A percentile compares a stretch with the other conserved stretches of the same genome.
Conservation (phyloP, 169 alveolate genomes). For the Plasmodium relictum region DNA sequence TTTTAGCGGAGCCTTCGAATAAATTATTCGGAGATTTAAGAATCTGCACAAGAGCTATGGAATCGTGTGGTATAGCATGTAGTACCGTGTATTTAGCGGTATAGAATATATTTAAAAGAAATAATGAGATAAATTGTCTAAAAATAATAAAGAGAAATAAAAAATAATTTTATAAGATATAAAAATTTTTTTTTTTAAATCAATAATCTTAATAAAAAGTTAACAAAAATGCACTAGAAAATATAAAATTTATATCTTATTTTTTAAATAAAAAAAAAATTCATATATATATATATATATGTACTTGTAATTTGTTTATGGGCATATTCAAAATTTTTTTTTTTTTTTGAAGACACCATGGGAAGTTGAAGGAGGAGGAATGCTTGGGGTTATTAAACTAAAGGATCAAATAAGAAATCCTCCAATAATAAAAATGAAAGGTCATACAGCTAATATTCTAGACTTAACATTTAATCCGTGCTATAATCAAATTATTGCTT, state of each 20-base stretch:
- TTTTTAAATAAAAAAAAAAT: no score
- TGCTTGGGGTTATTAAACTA: slow-evolving; percentile 78
- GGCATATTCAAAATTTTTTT: neutral
- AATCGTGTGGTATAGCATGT: slow-evolving; percentile 69
- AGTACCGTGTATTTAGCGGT: slow-evolving; percentile 70
- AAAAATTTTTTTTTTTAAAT: no score
- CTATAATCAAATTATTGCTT: slow-evolving; percentile 79
- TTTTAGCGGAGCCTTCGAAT: slow-evolving; percentile 66
- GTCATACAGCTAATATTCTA: slow-evolving; percentile 82
- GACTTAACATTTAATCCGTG: slow-evolving; percentile 84
- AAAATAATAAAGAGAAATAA: no score
- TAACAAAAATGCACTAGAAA: no score
- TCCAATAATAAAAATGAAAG: slow-evolving; percentile 78
- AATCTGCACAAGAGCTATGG: slow-evolving; percentile 53
- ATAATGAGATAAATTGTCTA: neutral
- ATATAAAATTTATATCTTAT: no score
- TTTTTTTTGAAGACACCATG: slow-evolving; percentile 80
- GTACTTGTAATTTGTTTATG: neutral
- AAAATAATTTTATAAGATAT: no score
- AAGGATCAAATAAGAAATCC: slow-evolving; percentile 81
- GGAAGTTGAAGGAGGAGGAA: slow-evolving; percentile 88
- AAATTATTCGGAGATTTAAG: slow-evolving; percentile 35
- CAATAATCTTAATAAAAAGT: no score
- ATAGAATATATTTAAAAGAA: neutral
- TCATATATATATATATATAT: slow-evolving; percentile 1